Base-by-base conservation (phyloP, 169 alveolate species). In the Cystoisospora suis region DNA sequence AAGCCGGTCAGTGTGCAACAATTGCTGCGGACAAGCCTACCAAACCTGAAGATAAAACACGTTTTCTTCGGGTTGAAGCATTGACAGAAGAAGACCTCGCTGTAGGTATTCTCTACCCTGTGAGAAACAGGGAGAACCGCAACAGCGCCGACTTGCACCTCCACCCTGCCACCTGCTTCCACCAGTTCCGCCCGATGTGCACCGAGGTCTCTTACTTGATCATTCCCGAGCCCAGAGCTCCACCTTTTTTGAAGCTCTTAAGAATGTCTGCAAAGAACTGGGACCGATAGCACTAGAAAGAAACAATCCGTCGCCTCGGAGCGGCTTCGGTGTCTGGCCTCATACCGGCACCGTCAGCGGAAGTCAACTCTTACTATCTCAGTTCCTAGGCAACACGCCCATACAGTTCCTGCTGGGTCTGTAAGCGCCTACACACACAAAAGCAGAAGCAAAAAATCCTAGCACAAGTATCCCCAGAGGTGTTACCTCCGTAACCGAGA, bases 21-120 rank as follows among this genome's bases (percentile, higher is more conserved):
- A n/a, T n/a, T n/a, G n/a, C n/a, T n/a, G n/a, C 75, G 7, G 77
- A 15, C 1, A 1, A 42, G 59, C 86, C 56, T 40, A 86, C 96
- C 96, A 86, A 91, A 94, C 32, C 94, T 81, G 56, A 94, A 94
- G 83, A 94, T 85, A 86, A 94, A 94, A 86, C 90, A 93, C 32
- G 87, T 94, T 36, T 92, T 94, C 49, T 83, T 90, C 40, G 79
- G 83, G 17, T 70, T 49, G 90, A 94, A 94, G 70, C 93, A 92
- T 4, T 88, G 83, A 72, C 96, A 94, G 36, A 92, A 94, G 70
- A 94, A 83, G 20, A 94, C 96, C 87, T 94, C 96, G 80, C 96
- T 94, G 59, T 94, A 92, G 40, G 94, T 92, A 36, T 90, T 94
- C 77, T 94, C 94, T 42, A 94, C 86, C 89, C 96, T 94, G 92